Conservation (phyloP, 108 stramenopile genomes). For the Pseudonitzschia pungens region DNA sequence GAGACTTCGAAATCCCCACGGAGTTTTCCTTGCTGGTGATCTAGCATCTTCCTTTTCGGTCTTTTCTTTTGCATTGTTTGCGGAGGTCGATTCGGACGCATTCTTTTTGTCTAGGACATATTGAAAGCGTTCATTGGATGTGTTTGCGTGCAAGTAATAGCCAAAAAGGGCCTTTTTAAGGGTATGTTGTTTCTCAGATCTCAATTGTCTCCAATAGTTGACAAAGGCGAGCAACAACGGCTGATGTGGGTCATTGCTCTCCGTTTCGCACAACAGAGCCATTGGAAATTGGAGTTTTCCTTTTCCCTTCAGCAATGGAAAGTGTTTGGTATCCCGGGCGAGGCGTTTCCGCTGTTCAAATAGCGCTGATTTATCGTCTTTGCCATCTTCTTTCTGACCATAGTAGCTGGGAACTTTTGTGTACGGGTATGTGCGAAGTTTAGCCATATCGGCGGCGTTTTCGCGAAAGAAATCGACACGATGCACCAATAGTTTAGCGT, state of each 20-base stretch:
- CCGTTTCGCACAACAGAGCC: conserved; percentile 10
- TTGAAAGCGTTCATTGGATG: conserved; percentile 7
- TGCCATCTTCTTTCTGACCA: neutral
- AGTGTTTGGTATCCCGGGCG: neutral
- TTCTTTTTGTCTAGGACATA: neutral
- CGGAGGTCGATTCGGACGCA: neutral
- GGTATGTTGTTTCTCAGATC: neutral
- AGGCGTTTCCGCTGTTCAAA: conserved; percentile 8
- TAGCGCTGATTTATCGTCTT: neutral
- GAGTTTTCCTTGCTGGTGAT: neutral
- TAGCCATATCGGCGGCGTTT: neutral
- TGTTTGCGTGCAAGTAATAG: neutral
- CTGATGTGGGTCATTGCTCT: neutral
- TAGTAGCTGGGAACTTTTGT: neutral
- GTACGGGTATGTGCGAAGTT: neutral
- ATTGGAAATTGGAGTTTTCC: conserved; percentile 8
- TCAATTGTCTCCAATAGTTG: conserved; percentile 17
- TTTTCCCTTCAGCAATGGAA: neutral
- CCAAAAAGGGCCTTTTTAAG: neutral
- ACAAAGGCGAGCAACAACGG: neutral
- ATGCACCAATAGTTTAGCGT: neutral
- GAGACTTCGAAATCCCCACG: conserved; percentile 15
- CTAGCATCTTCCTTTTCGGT: neutral
- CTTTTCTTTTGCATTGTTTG: neutral
- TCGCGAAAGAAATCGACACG: neutral